Evolutionary conservation across 768 basidiomycete genomes (phyloP).

Genomic region (Naganishia onofrii): DNA sequence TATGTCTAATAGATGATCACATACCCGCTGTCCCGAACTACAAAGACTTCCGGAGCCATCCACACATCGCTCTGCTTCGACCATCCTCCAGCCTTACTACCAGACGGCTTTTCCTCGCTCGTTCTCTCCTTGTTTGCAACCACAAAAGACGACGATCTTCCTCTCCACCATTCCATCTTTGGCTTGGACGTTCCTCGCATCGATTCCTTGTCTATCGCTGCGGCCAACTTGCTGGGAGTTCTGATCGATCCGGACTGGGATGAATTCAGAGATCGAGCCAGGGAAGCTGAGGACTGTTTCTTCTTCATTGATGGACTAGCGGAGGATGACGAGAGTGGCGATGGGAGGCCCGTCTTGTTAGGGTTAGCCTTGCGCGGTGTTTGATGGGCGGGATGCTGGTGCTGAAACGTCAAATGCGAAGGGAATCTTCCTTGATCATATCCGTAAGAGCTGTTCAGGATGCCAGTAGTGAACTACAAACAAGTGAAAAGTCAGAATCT

Average conservation of each 20-base stretch:
- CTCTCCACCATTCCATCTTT: constrained; percentile 21
- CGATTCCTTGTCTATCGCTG: neutral
- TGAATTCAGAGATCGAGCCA: constrained; percentile 1
- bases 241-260: constrained; percentile 17
- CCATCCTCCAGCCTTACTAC: neutral
- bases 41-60: constrained; percentile 4
- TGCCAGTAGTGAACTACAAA: constrained; percentile 4
- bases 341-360: neutral
- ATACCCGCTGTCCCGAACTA: neutral
- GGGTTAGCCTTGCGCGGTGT: neutral
- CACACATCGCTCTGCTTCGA: constrained; percentile 17
- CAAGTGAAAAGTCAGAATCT: neutral
- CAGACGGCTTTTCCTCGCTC: neutral
- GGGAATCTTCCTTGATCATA: neutral
- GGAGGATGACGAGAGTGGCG: neutral
- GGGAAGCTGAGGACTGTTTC: constrained; percentile 15
- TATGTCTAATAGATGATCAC: neutral
- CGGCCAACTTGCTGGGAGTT: constrained; percentile 9
- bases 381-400: neutral
- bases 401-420: constrained; percentile 10
- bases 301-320: constrained; percentile 19
- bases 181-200: neutral
- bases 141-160: constrained; percentile 1
- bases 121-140: neutral
- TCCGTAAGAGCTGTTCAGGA: constrained; percentile 5